A percentile compares a stretch with the other conserved stretches of the same genome.
phyloP scores from a whole-genome alignment of 305 asterid genomes.

The Fraxinus greggii region DNA sequence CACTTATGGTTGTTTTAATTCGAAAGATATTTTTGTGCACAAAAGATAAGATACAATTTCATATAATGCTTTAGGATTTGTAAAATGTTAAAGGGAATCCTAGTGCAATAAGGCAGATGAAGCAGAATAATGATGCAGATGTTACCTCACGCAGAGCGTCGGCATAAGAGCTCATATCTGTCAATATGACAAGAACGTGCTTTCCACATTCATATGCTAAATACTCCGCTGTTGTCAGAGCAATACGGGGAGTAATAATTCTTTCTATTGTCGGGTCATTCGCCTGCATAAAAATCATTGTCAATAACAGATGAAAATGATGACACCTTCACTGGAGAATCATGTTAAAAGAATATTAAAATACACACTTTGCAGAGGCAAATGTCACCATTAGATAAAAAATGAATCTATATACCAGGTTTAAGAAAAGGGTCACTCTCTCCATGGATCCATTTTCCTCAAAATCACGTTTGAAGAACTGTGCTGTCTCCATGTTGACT shows the following conservation, averaged over 20 bases:
- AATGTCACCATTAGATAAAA: neutral
- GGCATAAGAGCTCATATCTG: slow-evolving; percentile 98
- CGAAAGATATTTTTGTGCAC: neutral
- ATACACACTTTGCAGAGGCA: neutral
- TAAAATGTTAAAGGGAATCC: neutral
- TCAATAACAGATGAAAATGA: slow-evolving; percentile 20
- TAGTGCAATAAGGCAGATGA: neutral
- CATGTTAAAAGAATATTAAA: neutral
- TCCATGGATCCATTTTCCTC: slow-evolving; percentile 99
- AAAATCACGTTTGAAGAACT: slow-evolving; percentile 93
- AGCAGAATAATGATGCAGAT: slow-evolving; percentile 13
- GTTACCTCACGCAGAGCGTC: slow-evolving; percentile 99
- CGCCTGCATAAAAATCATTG: slow-evolving; percentile 52
- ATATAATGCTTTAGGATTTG: neutral
- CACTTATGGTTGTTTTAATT: neutral
- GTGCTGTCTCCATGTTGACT: slow-evolving; percentile 99
- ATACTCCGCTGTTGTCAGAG: slow-evolving; percentile 94
- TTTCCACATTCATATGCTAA: slow-evolving; percentile 95
- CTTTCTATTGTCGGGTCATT: slow-evolving; percentile 97
- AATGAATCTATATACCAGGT: slow-evolving; percentile 55
- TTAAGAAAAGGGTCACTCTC: slow-evolving; percentile 92
- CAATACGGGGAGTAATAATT: slow-evolving; percentile 94
- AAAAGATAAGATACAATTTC: slow-evolving; percentile 9
- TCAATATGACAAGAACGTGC: slow-evolving; percentile 97
- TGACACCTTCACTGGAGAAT: slow-evolving; percentile 7